Evolutionary conservation across 345 rosid species (phyloP).

Genomic region (Salix arbutifolia): DNA sequence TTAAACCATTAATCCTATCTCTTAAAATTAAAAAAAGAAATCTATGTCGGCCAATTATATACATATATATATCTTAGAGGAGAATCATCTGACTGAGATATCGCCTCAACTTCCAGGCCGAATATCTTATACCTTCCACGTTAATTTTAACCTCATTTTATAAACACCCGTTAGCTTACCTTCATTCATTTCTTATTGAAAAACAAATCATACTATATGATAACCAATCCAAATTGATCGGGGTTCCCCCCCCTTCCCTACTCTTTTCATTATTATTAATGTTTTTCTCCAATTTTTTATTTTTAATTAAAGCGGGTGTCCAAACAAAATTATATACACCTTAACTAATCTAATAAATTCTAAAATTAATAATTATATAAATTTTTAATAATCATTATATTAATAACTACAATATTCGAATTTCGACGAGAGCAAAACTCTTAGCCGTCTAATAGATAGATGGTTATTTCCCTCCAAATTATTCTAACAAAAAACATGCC

Average conservation of each 20-base stretch:
- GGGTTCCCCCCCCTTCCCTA: neutral
- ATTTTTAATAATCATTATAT: too few species aligned
- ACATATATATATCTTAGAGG: neutral
- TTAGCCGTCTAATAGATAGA: too few species aligned
- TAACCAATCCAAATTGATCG: neutral
- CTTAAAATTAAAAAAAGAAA: too few species aligned
- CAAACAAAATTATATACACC: too few species aligned
- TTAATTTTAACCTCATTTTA: neutral
- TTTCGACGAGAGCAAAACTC: too few species aligned
- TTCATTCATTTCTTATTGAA: neutral
- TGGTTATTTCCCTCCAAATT: neutral
- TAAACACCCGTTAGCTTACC: neutral
- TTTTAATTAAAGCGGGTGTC: too few species aligned
- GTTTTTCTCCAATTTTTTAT: too few species aligned
- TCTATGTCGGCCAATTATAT: too few species aligned
- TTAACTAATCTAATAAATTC: too few species aligned
- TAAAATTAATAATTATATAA: too few species aligned
- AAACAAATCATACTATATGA: neutral
- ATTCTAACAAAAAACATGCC: neutral
- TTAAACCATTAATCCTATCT: too few species aligned
- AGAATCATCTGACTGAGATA: neutral
- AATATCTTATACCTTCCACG: neutral
- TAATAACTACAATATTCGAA: too few species aligned
- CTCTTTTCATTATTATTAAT: neutral
- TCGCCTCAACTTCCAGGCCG: neutral